These are phyloP conservation scores for Pleomassaria siparia DNA, from an alignment of 2,329 filamentous ascomycete genomes.

Conservation along the genomic window DNA sequence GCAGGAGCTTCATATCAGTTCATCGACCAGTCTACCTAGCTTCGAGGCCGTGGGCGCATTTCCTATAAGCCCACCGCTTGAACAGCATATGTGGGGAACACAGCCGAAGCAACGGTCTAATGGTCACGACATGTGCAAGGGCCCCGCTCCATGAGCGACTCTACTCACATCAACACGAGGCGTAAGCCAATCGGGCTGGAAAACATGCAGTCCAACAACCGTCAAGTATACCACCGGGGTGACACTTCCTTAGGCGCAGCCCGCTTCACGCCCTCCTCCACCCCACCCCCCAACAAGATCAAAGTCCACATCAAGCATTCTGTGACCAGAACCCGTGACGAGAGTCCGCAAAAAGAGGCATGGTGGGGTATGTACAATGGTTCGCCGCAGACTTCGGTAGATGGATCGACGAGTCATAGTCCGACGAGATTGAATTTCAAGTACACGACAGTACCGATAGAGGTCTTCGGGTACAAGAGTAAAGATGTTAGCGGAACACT, in stretches of 20 bases:
- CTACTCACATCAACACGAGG: conserved; percentile 12
- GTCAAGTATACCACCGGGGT: conserved; percentile 8
- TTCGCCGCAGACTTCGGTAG: conserved; percentile 7
- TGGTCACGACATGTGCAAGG: not conserved
- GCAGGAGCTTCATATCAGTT: conserved; percentile 7
- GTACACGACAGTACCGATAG: conserved; percentile 20
- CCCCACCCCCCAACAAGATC: conserved; percentile 17
- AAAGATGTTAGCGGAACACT: conserved; percentile 15
- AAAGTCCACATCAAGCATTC: conserved; percentile 20
- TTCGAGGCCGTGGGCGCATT: conserved; percentile 26
- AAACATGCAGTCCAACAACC: conserved; percentile 5
- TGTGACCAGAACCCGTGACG: not conserved
- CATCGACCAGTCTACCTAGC: conserved; percentile 11
- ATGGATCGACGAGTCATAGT: conserved; percentile 18
- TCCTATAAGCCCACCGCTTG: conserved; percentile 25
- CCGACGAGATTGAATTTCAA: conserved; percentile 21
- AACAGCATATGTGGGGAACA: conserved; percentile 18
- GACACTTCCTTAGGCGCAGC: conserved; percentile 14
- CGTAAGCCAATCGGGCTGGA: conserved; percentile 17
- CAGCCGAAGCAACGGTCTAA: conserved; percentile 3
- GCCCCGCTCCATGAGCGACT: conserved; percentile 8
- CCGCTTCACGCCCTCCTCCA: conserved; percentile 8
- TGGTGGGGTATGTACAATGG: conserved; percentile 18
- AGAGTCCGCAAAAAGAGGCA: conserved; percentile 18
- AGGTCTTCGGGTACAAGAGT: conserved; percentile 25